Base-by-base conservation (phyloP, 768 basidiomycete species). In the Kwoniella sp. region DNA sequence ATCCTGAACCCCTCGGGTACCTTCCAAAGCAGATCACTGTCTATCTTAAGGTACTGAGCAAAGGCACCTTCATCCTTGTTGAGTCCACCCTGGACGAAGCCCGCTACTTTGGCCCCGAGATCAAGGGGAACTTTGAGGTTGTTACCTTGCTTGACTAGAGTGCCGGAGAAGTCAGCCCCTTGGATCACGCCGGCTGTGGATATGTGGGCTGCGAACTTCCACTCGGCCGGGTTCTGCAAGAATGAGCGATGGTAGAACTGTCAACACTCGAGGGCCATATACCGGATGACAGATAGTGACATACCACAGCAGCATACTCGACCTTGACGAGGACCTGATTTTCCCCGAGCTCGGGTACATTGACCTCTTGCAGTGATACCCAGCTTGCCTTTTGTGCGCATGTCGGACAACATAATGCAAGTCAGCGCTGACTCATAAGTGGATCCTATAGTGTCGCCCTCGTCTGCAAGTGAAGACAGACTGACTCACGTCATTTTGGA, bases 301-400 rank as follows among this genome's bases (percentile, higher is more conserved):
- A 65, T 55, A 70, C 74, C 38, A 63, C 63, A 12, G 73, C 63
- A n/a, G 67, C 68, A 59, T 73, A 73, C 29, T 67, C 65, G 13
- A 74, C 66, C 63, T 79, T 76, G 65, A 79, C 65, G 12, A 79
- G 58, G 4, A 79, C 68, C 15, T 79, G 71, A 34, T 74, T 66
- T 20, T 67, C 53, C 12, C 58, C 63, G 22, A 65, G 59, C 15
- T 51, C 45, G 26, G 72, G 73, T 4, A 71, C 65, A 7, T 70
- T 52, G 20, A 69, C 34, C 25, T 70, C 68, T 31, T 65, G 47
- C 34, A 74, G 34, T 8, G 58, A 41, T 9, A 61, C 61, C 37
- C 52, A 62, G 25, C 58, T 64, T 20, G 60, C 67, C 63, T 72
- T 50, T 12, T 25, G 7, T 26, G 12, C 25, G 17, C 13, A 53